A percentile compares a stretch with the other conserved stretches of the same genome.
Evolutionary conservation across 306 rosid genomes (phyloP).

Genomic region (Casuarina glauca): DNA sequence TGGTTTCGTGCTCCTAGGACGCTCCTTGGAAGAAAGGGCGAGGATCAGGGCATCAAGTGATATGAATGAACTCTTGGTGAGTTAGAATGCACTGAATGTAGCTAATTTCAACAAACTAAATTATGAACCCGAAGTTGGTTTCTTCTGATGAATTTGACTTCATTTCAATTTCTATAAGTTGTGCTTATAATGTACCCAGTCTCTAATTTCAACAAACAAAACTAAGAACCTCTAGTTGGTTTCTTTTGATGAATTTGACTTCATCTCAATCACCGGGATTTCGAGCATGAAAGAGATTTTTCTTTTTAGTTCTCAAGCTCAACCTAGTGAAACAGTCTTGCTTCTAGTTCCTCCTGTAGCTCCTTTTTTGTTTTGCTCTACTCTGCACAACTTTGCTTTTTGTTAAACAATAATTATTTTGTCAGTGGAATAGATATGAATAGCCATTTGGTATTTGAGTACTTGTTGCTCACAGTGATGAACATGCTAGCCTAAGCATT

Average conservation of each 20-base stretch:
- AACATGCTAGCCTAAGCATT: slow-evolving; percentile 1
- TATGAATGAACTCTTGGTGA: slow-evolving; percentile 95
- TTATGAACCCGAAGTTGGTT: background rate
- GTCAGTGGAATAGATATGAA: background rate
- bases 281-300: background rate
- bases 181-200: background rate
- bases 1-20: slow-evolving; percentile 98
- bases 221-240: background rate
- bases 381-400: background rate
- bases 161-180: background rate
- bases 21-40: slow-evolving; percentile 91
- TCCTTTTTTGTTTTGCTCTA: background rate
- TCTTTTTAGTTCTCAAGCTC: background rate
- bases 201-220: background rate
- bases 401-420: background rate
- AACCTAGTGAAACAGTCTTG: background rate
- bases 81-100: slow-evolving; percentile 26
- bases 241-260: background rate
- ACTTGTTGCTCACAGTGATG: background rate
- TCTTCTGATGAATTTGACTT: background rate
- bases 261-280: background rate
- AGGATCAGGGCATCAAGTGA: slow-evolving; percentile 95
- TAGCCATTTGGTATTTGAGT: background rate
- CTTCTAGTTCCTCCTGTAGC: background rate
- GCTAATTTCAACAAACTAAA: background rate